These are phyloP conservation scores for Chalciporus pseudorubinellus DNA, from an alignment of 768 basidiomycete species.

Conservation along the genomic window DNA sequence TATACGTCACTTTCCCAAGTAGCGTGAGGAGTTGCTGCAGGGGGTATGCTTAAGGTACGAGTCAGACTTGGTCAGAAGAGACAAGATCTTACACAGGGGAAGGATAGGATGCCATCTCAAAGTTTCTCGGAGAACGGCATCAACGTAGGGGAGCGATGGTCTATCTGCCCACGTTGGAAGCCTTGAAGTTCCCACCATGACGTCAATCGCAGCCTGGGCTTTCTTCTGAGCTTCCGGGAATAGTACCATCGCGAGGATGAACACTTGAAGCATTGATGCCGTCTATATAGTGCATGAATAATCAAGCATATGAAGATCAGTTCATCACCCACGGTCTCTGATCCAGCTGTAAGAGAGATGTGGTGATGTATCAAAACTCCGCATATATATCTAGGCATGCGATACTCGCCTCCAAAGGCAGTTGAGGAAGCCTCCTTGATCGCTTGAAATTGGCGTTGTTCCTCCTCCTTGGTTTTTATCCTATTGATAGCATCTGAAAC, in stretches of 20 bases:
- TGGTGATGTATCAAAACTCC: neutral
- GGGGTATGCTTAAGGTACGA: neutral
- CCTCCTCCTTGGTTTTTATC: neutral
- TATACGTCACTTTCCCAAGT: constrained; percentile 22
- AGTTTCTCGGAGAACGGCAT: constrained; percentile 29
- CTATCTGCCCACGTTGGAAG: constrained; percentile 29
- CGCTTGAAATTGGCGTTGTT: constrained; percentile 1
- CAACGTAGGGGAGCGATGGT: constrained; percentile 25
- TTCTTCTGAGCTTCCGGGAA: constrained; percentile 28
- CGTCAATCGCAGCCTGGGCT: constrained; percentile 33
- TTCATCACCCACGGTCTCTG: constrained; percentile 14
- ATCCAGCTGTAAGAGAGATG: constrained; percentile 9
- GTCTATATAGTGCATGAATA: constrained; percentile 15
- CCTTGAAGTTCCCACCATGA: constrained; percentile 19
- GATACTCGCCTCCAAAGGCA: constrained; percentile 18
- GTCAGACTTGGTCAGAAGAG: neutral
- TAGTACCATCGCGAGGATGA: constrained; percentile 36
- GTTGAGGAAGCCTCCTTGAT: constrained; percentile 22
- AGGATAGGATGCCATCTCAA: constrained; percentile 24
- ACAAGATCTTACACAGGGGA: constrained; percentile 20
- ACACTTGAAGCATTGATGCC: constrained; percentile 25
- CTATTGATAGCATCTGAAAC: constrained; percentile 13
- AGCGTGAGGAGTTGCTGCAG: constrained; percentile 17
- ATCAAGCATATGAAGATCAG: neutral
- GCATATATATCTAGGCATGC: neutral